These are phyloP conservation scores for Globisporangium carolinianum DNA, from an alignment of 352 stramenopile genomes.

Conservation along the genomic window DNA sequence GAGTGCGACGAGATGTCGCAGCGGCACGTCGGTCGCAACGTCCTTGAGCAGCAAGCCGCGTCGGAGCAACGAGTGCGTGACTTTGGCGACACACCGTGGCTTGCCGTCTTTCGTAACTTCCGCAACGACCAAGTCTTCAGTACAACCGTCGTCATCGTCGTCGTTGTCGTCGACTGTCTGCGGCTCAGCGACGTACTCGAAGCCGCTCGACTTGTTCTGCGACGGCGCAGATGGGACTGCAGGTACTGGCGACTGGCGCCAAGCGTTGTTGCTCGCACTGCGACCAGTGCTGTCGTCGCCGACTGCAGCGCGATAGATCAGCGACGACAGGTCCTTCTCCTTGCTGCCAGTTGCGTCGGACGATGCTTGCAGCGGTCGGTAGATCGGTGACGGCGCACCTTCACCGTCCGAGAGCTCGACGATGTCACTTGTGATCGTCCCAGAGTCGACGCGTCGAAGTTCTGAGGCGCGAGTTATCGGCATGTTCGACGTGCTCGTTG, in stretches of 20 bases:
- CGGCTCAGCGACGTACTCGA: not conserved
- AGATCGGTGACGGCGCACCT: constrained; percentile 3
- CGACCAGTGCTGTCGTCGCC: not conserved
- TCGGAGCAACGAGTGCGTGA: constrained; percentile 46
- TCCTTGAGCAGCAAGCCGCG: constrained; percentile 33
- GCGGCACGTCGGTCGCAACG: constrained; percentile 41
- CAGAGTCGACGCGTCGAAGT: constrained; percentile 9
- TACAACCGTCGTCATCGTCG: constrained; percentile 26
- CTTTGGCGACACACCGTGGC: constrained; percentile 36
- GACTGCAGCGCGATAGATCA: constrained; percentile 15
- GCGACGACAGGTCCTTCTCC: constrained; percentile 24
- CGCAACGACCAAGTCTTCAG: constrained; percentile 28
- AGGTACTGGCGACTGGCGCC: not conserved
- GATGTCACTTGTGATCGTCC: constrained; percentile 14
- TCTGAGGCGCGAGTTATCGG: not conserved
- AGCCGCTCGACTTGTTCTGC: not conserved
- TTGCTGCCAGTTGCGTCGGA: constrained; percentile 3
- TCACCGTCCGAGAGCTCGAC: constrained; percentile 15
- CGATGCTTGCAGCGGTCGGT: not conserved
- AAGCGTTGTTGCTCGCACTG: too few species aligned
- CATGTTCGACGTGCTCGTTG: not conserved
- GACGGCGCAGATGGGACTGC: not conserved
- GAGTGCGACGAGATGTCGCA: constrained; percentile 53
- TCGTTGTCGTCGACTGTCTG: constrained; percentile 23
- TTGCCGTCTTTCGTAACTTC: constrained; percentile 56